Conservation (phyloP, 1,139 yeast species). For the Barnettozyma hawaiiensis region DNA sequence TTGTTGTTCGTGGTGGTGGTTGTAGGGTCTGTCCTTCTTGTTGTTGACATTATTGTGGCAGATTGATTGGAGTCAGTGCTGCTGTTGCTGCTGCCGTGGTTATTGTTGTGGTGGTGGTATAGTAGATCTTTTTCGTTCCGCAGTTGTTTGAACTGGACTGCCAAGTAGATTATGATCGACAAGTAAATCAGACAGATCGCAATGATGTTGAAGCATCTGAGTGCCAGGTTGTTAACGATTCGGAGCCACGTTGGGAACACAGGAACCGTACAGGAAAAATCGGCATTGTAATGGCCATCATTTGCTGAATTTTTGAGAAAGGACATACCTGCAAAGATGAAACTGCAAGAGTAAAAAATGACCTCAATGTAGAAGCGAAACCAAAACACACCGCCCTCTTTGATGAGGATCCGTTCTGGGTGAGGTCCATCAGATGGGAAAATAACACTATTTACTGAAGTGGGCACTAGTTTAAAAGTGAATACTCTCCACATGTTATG, state of each 20-base stretch:
- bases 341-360: not conserved
- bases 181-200: slow-evolving; percentile 16
- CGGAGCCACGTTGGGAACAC: slow-evolving; percentile 18
- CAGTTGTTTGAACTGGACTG: slow-evolving; percentile 11
- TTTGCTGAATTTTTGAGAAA: too few species aligned
- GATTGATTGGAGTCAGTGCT: not conserved
- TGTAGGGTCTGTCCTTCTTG: not conserved
- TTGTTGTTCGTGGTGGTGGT: too few species aligned
- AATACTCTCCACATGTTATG: slow-evolving; percentile 5
- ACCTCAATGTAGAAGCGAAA: slow-evolving; percentile 4
- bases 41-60: not conserved
- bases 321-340: slow-evolving; percentile 10
- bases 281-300: slow-evolving; percentile 11
- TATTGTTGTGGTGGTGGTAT: too few species aligned
- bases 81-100: too few species aligned
- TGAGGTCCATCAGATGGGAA: slow-evolving; percentile 2
- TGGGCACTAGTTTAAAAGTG: not conserved
- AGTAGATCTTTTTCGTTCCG: slow-evolving; percentile 9
- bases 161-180: slow-evolving; percentile 16
- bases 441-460: not conserved
- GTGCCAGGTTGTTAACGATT: slow-evolving; percentile 13
- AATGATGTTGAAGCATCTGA: slow-evolving; percentile 17
- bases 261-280: slow-evolving; percentile 18
- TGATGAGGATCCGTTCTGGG: slow-evolving; percentile 5
- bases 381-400: slow-evolving; percentile 23